These are phyloP conservation scores for Globisporangium recalcitrans DNA, from an alignment of 352 stramenopile genomes.

Conservation along the genomic window DNA sequence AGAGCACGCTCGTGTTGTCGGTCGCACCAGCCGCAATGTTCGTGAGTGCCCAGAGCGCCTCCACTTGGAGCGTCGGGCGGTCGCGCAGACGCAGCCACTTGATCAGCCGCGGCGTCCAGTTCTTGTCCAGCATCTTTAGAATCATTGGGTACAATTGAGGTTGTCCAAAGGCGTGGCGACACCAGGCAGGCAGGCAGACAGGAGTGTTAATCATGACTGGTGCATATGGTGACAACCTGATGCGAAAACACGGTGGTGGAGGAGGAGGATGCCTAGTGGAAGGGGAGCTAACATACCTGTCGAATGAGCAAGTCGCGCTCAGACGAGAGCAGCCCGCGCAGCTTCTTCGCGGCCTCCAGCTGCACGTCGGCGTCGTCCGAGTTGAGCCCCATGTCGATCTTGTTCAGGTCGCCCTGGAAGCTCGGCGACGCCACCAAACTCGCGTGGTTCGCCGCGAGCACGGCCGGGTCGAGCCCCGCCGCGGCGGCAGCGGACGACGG, in stretches of 20 bases:
- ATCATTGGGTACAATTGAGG: neutral
- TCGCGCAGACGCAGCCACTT: conserved; percentile 80
- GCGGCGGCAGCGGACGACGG: conserved; percentile 6
- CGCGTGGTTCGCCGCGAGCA: conserved; percentile 13
- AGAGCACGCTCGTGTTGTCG: conserved; percentile 89
- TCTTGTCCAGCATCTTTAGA: conserved; percentile 83
- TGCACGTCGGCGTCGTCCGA: conserved; percentile 81
- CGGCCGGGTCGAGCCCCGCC: conserved; percentile 26
- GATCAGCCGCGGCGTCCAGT: conserved; percentile 83
- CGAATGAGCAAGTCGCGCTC: conserved; percentile 83
- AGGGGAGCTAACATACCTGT: conserved; percentile 37
- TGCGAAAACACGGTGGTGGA: neutral
- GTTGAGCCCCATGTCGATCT: conserved; percentile 75
- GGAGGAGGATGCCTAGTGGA: neutral
- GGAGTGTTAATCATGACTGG: conserved; percentile 5
- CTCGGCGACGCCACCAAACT: conserved; percentile 41
- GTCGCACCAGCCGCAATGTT: conserved; percentile 92
- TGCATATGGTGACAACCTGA: neutral
- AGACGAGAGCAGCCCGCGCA: conserved; percentile 78
- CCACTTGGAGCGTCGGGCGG: conserved; percentile 84
- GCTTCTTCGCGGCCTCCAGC: conserved; percentile 82
- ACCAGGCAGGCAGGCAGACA: conserved; percentile 1
- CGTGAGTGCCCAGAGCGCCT: conserved; percentile 93
- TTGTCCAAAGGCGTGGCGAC: neutral
- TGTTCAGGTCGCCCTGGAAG: conserved; percentile 79